Evolutionary conservation across 2,329 filamentous ascomycete genomes (phyloP), one percentile per base, ranked within the genome.

Genomic region (Paecilomyces fulvus): DNA sequence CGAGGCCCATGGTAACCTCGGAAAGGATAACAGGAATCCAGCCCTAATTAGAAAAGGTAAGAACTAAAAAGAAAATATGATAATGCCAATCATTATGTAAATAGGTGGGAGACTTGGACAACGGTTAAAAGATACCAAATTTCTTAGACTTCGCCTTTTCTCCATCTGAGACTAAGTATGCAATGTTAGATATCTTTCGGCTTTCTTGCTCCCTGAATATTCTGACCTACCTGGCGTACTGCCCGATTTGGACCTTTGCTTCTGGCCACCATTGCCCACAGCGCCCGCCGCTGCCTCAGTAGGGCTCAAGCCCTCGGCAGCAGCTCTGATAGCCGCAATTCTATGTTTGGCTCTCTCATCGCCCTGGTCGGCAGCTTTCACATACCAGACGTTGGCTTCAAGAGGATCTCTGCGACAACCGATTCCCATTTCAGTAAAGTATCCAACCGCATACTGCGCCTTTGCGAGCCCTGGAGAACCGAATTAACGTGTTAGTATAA

Each of bases 381-480:
- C 92, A 70, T 99, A 99, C 92, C 92, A 97, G 30, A 96, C 89
- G 67, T 99, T 99, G 63, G 94, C 92, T 72, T 96, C 92, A 49
- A 99, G 82, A n/a, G 92, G 86, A 70, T 99, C 94, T 52, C 90
- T 86, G 37, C 91, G 88, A 71, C 91, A 96, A 52, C 94, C 94
- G 64, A 99, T 96, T 60, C 94, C 94, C 89, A 95, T 96, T 72
- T 99, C 94, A 4, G 92, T 96, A 71, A 99, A 99, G 74, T 96
- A 97, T 49, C 91, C 94, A 21, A 96, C 84, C 0, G 94, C 90
- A 65, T 97, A 99, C 70, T 96, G 85, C n/a, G 94, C 94, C 70
- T 84, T 84, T 2, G 75, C 70, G 7, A 80, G 70, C 1, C 74
- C 76, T 79, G 52, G 46, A 58, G n/a, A 5, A 28, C 25, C 4